Percentiles rank a stretch among this genome's conserved stretches.
Conservation (phyloP, 2,329 filamentous ascomycete species). For the Apiospora marii region DNA sequence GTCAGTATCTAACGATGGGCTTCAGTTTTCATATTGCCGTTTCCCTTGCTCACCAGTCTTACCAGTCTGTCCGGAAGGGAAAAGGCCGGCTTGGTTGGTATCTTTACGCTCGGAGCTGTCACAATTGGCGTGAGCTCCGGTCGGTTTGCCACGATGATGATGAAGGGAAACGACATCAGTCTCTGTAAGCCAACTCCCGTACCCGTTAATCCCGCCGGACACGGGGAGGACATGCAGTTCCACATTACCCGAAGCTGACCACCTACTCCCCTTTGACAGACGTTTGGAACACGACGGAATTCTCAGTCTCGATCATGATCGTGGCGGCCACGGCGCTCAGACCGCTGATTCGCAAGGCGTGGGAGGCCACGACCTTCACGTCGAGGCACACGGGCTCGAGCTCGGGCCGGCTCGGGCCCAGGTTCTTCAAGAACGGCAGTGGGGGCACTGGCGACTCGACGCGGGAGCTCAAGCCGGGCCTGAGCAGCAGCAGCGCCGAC, state of each 20-base stretch:
- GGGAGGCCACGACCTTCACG: constrained; percentile 9
- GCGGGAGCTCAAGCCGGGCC: background rate
- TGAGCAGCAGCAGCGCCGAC: background rate
- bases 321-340: constrained; percentile 28
- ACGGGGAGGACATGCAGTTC: no score
- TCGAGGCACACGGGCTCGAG: background rate
- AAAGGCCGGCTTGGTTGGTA: constrained; percentile 23
- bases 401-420: background rate
- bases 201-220: background rate
- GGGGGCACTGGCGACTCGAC: background rate
- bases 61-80: constrained; percentile 25
- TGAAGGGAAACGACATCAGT: constrained; percentile 27
- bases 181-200: constrained; percentile 20
- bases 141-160: constrained; percentile 28
- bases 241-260: background rate
- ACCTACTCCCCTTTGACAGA: background rate
- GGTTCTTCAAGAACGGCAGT: background rate
- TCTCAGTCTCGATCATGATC: constrained; percentile 27
- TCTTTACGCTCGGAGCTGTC: constrained; percentile 29
- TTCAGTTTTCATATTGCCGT: constrained; percentile 28
- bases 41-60: constrained; percentile 27
- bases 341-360: constrained; percentile 24
- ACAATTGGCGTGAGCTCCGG: constrained; percentile 28
- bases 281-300: constrained; percentile 27
- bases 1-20: background rate